Evolutionary conservation across 805 yeast genomes (phyloP).

Genomic region (Blastobotrys americana): DNA sequence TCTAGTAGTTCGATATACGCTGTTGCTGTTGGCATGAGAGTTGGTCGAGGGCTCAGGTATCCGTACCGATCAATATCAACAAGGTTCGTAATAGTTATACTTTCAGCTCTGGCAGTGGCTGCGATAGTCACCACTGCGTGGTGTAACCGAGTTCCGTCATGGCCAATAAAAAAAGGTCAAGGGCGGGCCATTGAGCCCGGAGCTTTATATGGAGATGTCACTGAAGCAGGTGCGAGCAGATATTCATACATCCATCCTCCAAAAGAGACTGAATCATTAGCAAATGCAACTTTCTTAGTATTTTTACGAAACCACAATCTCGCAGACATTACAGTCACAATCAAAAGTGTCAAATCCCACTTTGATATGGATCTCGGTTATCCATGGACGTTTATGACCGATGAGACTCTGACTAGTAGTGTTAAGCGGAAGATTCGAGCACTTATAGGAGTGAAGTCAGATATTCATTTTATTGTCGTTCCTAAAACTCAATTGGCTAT

Average conservation of each 20-base stretch:
- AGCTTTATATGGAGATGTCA: no score
- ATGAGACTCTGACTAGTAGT: conserved; percentile 51
- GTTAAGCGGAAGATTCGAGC: conserved; percentile 43
- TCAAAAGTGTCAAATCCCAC: conserved; percentile 51
- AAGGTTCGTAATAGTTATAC: no score
- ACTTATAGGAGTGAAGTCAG: conserved; percentile 33
- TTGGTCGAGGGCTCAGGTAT: no score
- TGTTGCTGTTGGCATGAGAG: no score
- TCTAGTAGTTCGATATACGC: no score
- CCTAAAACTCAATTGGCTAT: conserved; percentile 47
- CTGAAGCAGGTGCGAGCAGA: no score
- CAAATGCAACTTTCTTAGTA: conserved; percentile 68
- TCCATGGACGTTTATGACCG: conserved; percentile 79
- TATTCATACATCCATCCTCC: not conserved
- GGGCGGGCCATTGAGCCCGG: no score
- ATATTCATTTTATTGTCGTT: conserved; percentile 40
- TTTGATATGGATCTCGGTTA: conserved; percentile 69
- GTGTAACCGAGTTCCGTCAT: no score
- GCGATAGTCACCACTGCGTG: no score
- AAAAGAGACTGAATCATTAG: not conserved
- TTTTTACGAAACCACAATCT: conserved; percentile 66
- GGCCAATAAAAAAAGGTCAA: no score
- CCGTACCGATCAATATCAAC: no score
- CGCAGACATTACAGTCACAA: conserved; percentile 42
- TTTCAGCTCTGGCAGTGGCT: no score